Evolutionary conservation across 192 early-diverging fungal species (phyloP), one percentile per base, ranked within the genome.

Genomic region (Gaertneriomyces sp.): DNA sequence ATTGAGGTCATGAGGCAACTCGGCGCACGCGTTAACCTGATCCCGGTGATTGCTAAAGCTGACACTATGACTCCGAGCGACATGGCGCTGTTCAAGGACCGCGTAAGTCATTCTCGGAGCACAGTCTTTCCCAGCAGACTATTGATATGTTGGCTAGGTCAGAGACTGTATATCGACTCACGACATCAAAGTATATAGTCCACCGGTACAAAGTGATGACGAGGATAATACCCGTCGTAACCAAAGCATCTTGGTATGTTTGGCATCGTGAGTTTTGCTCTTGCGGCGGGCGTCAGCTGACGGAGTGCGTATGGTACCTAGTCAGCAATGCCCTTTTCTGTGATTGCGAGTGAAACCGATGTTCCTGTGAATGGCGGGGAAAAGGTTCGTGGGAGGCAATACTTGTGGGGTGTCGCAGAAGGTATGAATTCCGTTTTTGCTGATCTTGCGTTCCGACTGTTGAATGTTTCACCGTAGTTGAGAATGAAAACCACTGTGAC

Each of bases 1-100:
- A 91, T 99, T 72, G 93, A 93, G 69, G 91, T 95, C 63, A 99
- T 99, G 96, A 96, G 96, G 85, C 88, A 90, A 43, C 85, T 99
- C 58, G 91, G 95, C 52, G 87, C 89, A 19, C 90, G 96, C 64
- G 93, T 95, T 63, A 99, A 99, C 76, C 80, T 99, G 74, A 96
- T 99, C 69, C 96, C 96, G 20, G 89, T 98, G 46, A 93, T 99
- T 78, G 92, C 96, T 55, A 99, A 99, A 77, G 93, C 95, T 47
- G 96, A 99, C 79, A 99, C 96, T 39, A 76, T 99, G 76, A 96
- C 95, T 42, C 93, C 92, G 14, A 81, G 85, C 10, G 90, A 94
- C 59, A 79, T 99, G 64, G 84, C 88, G 54, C 86, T 87, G 67
- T 99, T 97, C 88, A 99, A 99, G 79, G 88, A 93, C 75, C 88